Evolutionary conservation across 2,329 filamentous ascomycete genomes (phyloP).

Genomic region (Chrysosphaeria jannelii): DNA sequence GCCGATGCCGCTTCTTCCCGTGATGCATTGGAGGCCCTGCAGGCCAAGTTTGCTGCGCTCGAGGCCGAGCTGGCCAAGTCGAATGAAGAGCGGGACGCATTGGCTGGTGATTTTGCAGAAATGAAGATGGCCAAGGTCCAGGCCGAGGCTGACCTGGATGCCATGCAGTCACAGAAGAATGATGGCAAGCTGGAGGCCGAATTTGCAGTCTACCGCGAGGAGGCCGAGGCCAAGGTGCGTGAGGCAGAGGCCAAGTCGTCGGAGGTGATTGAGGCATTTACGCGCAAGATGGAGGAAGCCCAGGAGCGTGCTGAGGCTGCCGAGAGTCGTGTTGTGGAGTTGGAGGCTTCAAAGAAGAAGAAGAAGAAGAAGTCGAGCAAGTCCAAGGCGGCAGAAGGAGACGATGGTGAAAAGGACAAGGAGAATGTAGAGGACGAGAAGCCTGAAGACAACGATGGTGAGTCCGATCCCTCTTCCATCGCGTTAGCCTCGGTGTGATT

Average conservation of each 20-base stretch:
- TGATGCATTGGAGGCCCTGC: no score
- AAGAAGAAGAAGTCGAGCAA: neutral
- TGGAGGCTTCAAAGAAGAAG: neutral
- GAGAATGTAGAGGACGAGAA: conserved; percentile 8
- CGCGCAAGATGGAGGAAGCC: no score
- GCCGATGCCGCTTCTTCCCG: no score
- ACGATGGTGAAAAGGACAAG: conserved; percentile 6
- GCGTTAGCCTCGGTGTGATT: conserved; percentile 36
- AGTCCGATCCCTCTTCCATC: conserved; percentile 28
- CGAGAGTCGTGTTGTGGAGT: neutral
- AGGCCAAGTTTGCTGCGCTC: conserved; percentile 13
- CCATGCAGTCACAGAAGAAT: conserved; percentile 21
- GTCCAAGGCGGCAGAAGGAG: conserved; percentile 17
- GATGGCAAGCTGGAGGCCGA: conserved; percentile 23
- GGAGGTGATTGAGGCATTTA: no score
- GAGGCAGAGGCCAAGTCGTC: conserved; percentile 4
- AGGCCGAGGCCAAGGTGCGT: conserved; percentile 18
- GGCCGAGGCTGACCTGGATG: conserved; percentile 28
- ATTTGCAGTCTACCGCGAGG: conserved; percentile 12
- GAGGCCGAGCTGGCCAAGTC: conserved; percentile 13
- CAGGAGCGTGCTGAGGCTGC: neutral
- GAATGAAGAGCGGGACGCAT: conserved; percentile 16
- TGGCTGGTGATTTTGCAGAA: conserved; percentile 22
- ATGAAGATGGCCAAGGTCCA: conserved; percentile 30
- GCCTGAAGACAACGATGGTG: conserved; percentile 23